phyloP scores from a whole-genome alignment of 2,329 filamentous ascomycete species.

The Endocalyx cinctus region DNA sequence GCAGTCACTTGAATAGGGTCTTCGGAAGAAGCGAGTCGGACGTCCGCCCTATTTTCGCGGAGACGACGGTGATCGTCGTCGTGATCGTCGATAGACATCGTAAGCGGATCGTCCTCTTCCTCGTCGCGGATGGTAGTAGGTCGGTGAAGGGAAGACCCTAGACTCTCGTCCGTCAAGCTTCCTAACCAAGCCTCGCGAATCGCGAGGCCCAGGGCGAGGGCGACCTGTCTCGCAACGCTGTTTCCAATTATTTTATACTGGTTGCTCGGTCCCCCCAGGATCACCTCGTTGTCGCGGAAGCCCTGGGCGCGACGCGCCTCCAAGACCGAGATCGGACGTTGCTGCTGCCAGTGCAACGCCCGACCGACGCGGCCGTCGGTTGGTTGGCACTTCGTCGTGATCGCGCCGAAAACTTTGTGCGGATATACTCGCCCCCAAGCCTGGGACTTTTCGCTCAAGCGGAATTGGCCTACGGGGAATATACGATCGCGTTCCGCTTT shows the following conservation, averaged over 20 bases:
- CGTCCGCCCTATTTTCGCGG: no score
- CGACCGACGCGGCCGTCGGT: slow-evolving; percentile 53
- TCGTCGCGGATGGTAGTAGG: no score
- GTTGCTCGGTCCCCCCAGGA: slow-evolving; percentile 52
- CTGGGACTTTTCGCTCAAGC: slow-evolving; percentile 23
- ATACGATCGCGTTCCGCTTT: slow-evolving; percentile 36
- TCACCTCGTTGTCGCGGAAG: slow-evolving; percentile 63
- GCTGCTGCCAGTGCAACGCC: slow-evolving; percentile 61
- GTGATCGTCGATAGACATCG: no score
- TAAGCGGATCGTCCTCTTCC: no score
- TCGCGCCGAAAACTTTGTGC: slow-evolving; percentile 52
- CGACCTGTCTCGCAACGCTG: slow-evolving; percentile 66
- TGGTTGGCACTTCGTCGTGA: slow-evolving; percentile 51
- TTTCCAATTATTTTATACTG: slow-evolving; percentile 71
- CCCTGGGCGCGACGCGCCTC: slow-evolving; percentile 68
- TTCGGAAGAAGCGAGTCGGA: no score
- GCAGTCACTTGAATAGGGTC: no score
- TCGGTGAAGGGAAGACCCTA: no score
- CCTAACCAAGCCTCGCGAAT: slow-evolving; percentile 55
- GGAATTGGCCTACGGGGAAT: slow-evolving; percentile 15
- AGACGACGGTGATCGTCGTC: no score
- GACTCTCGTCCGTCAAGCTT: slow-evolving; percentile 29
- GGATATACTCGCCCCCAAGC: slow-evolving; percentile 52
- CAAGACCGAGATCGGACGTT: slow-evolving; percentile 57
- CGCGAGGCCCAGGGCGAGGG: slow-evolving; percentile 60